Base-by-base conservation (phyloP, 352 stramenopile genomes). In the Globisporangium viniferum region DNA sequence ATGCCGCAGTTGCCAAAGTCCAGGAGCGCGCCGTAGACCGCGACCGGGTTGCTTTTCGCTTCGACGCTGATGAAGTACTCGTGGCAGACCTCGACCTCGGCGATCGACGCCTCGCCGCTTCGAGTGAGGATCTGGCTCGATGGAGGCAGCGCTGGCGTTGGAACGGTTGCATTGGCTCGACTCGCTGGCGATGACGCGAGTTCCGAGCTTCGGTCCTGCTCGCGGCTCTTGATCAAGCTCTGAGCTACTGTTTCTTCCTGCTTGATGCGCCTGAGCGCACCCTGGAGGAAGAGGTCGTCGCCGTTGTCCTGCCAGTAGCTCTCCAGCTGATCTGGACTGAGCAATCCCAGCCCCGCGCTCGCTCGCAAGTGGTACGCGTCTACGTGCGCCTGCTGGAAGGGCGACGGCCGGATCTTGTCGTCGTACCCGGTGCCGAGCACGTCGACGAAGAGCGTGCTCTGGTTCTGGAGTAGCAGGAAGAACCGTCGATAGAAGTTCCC, bases 401-500 rank as follows among this genome's bases (percentile, higher is more conserved):
- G 94, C 35, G 93, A 94, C 9, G 95, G 93, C 2, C 94, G 82
- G 29, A 91, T 81, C 59, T 96, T 95, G 51, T 94, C 80, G 64
- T 98, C 88, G 67, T 90, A 97, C 27, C 78, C 92, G 7, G 91
- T 98, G 12, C 89, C 95, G 8, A 98, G 72, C 0, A 95, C 72
- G 59, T 98, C 94, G 14, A 98, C 73, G 64, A 86, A 97, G 9
- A 88, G 73, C 9, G 92, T 84, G 36, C 79, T 86, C 68, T 97
- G 89, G 71, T 97, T 90, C 41, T 97, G 81, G 6, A 97, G 31
- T 2, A 97, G 58, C 20, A 95, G 20, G 69, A 96, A 97, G 58
- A 97, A 78, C 1, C 93, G 77, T 0, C 91, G 81, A 69, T 98
- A 98, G 76, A 97, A 98, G 62, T 98, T 98, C 20, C 86, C 90